phyloP scores from a whole-genome alignment of 371 early-diverging fungal species.

The Mucor mucedo region DNA sequence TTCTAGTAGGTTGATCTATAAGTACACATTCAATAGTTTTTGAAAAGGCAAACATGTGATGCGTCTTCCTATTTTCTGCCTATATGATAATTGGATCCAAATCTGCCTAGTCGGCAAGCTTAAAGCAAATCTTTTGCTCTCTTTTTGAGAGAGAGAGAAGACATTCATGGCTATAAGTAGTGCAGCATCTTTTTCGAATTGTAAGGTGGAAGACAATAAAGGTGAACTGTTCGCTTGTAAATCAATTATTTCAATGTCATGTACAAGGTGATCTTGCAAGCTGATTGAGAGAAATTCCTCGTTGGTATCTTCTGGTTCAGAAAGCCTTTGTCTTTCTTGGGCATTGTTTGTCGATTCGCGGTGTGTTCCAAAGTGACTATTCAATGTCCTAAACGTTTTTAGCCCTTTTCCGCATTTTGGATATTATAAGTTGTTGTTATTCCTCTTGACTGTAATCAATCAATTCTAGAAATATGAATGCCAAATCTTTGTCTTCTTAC shows the following conservation, averaged over 20 bases:
- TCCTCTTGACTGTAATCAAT: not conserved
- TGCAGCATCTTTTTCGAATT: slow-evolving; percentile 22
- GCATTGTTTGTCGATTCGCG: slow-evolving; percentile 12
- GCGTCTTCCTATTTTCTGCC: too few relatives aligned
- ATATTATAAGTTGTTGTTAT: slow-evolving; percentile 9
- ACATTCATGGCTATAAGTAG: slow-evolving; percentile 18
- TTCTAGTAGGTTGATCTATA: slow-evolving; percentile 6
- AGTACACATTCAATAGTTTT: slow-evolving; percentile 8
- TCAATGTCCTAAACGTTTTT: slow-evolving; percentile 13
- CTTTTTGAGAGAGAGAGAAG: slow-evolving; percentile 23
- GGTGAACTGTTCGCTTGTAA: slow-evolving; percentile 19
- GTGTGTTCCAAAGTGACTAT: slow-evolving; percentile 18
- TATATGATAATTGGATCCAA: not conserved
- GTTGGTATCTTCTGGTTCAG: slow-evolving; percentile 10
- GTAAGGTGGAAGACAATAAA: slow-evolving; percentile 22
- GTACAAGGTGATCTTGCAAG: slow-evolving; percentile 15
- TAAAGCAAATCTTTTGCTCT: slow-evolving; percentile 21
- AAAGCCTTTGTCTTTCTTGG: slow-evolving; percentile 18
- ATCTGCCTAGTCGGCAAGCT: slow-evolving; percentile 23
- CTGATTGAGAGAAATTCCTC: slow-evolving; percentile 19
- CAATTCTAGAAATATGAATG: not conserved
- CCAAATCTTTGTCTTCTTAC: slow-evolving; percentile 15
- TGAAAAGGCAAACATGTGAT: too few relatives aligned
- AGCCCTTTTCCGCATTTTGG: slow-evolving; percentile 13
- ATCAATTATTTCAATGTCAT: slow-evolving; percentile 13